Evolutionary conservation across 1,284 basidiomycete species (phyloP).

Genomic region (Ustilago loliicola): DNA sequence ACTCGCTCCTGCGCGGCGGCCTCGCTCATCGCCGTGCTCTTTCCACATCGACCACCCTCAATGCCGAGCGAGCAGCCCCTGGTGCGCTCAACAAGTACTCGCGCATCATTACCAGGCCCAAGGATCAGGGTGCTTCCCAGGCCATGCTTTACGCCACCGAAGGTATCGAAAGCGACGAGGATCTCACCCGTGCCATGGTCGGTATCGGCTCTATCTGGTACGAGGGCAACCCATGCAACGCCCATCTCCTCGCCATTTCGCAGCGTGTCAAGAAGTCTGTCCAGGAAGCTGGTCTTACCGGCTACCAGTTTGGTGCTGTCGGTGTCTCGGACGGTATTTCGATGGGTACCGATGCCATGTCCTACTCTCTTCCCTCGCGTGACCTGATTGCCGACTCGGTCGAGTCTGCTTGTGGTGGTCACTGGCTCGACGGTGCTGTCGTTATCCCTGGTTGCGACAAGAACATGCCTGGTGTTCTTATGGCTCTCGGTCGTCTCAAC

Average conservation of each 20-base stretch:
- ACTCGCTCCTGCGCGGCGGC: slow-evolving; percentile 27
- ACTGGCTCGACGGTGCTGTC: slow-evolving; percentile 69
- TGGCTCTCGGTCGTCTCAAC: slow-evolving; percentile 69
- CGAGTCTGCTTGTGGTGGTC: slow-evolving; percentile 67
- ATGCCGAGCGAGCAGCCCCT: slow-evolving; percentile 51
- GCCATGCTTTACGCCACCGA: slow-evolving; percentile 70
- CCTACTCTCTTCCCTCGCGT: slow-evolving; percentile 67
- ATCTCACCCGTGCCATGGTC: slow-evolving; percentile 68
- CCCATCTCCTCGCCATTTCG: slow-evolving; percentile 67
- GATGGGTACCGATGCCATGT: slow-evolving; percentile 70
- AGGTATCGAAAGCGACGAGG: slow-evolving; percentile 65
- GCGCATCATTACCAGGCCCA: slow-evolving; percentile 66
- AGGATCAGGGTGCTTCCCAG: slow-evolving; percentile 69
- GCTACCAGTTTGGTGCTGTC: slow-evolving; percentile 69
- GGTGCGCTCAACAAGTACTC: slow-evolving; percentile 67
- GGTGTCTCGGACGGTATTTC: slow-evolving; percentile 70
- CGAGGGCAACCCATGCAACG: slow-evolving; percentile 70
- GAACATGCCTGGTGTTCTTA: slow-evolving; percentile 70
- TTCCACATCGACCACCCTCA: slow-evolving; percentile 25
- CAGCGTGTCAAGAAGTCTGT: slow-evolving; percentile 64
- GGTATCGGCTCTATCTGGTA: slow-evolving; percentile 69
- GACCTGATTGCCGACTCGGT: slow-evolving; percentile 70
- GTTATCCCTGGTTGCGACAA: slow-evolving; percentile 70
- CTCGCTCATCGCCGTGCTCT: slow-evolving; percentile 32
- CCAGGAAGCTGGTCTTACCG: slow-evolving; percentile 65